These are phyloP conservation scores for Musa troglodytarum DNA, from an alignment of 176 grass and related monocot species.

Conservation along the genomic window DNA sequence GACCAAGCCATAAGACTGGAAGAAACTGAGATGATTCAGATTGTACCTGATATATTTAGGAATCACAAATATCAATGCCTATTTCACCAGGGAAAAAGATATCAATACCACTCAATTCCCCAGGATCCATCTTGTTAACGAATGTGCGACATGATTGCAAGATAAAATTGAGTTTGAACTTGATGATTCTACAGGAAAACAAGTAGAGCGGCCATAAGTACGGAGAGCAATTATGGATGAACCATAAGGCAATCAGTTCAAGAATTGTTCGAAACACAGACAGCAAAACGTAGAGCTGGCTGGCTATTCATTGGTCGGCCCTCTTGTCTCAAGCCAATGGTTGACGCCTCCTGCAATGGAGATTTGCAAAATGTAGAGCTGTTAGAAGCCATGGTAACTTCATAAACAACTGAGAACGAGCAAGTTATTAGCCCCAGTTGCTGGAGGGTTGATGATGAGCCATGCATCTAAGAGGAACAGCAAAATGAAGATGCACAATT, in stretches of 20 bases:
- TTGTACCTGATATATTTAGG: too few relatives aligned
- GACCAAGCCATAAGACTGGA: too few relatives aligned
- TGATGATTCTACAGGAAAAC: background rate
- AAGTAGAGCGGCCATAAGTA: background rate
- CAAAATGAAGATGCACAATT: background rate
- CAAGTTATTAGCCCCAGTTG: too few relatives aligned
- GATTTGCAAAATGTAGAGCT: background rate
- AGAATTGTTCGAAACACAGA: background rate
- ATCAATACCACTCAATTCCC: background rate
- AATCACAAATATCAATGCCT: too few relatives aligned
- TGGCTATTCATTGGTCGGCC: background rate
- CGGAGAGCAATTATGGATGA: background rate
- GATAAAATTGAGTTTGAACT: background rate
- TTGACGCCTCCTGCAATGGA: slow-evolving; percentile 70
- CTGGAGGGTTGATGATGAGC: too few relatives aligned
- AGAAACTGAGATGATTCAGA: too few relatives aligned
- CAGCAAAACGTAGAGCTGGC: background rate
- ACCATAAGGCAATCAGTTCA: background rate
- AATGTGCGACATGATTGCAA: background rate
- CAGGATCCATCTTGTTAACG: background rate
- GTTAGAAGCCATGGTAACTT: too few relatives aligned
- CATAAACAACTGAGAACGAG: too few relatives aligned
- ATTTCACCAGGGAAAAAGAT: background rate
- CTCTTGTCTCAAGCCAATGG: slow-evolving; percentile 49
- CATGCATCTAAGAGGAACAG: too few relatives aligned